Evolutionary conservation across 225 moss, liverwort and hornwort species (phyloP).

Genomic region (Pseudoscleropodium purum): DNA sequence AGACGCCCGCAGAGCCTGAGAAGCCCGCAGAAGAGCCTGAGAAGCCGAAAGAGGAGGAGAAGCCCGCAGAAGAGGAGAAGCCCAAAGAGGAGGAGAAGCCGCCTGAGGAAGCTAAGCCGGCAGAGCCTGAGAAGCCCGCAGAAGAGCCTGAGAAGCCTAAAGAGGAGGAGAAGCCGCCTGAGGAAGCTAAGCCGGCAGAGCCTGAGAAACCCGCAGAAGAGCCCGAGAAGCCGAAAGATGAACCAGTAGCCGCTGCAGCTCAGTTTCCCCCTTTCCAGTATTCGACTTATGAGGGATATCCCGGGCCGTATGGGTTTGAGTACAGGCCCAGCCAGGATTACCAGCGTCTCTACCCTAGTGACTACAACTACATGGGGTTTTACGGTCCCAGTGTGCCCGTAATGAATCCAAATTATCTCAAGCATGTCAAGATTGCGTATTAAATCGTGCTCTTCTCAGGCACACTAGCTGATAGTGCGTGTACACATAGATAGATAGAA

Average conservation of each 20-base stretch:
- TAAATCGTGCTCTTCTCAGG: background rate
- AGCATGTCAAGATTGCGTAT: constrained; percentile 50
- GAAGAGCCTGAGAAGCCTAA: background rate
- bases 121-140: background rate
- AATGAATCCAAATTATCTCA: constrained; percentile 48
- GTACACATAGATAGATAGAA: background rate
- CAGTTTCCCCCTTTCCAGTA: constrained; percentile 26
- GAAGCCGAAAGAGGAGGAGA: background rate
- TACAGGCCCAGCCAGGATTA: constrained; percentile 46
- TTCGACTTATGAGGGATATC: constrained; percentile 14
- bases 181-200: background rate
- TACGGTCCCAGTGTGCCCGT: constrained; percentile 4
- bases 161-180: background rate
- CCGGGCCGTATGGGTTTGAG: constrained; percentile 14
- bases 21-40: background rate
- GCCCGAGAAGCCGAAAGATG: constrained; percentile 10
- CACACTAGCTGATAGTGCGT: background rate
- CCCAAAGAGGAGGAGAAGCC: background rate
- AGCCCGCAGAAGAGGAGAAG: background rate
- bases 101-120: background rate
- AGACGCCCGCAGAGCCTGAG: background rate
- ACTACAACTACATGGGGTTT: constrained; percentile 13
- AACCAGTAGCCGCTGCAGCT: background rate
- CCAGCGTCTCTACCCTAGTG: constrained; percentile 22
- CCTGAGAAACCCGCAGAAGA: constrained; percentile 11